Evolutionary conservation across 1,139 yeast genomes (phyloP).

Genomic region (Wickerhamiella infanticola): DNA sequence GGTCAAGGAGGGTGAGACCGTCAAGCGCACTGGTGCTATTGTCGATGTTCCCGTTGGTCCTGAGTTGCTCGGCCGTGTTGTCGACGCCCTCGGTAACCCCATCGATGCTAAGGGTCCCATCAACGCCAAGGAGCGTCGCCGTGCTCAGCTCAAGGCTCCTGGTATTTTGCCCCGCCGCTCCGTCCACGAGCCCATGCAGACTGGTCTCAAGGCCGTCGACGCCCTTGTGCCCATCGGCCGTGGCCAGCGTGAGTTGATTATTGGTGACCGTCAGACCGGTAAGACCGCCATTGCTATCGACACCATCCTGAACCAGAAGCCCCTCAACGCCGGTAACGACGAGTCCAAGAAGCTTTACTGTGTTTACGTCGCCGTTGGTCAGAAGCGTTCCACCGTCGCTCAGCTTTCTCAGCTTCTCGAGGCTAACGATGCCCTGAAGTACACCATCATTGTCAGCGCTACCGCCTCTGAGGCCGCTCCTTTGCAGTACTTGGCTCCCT

Average conservation of each 20-base stretch:
- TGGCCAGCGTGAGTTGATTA: conserved; percentile 99
- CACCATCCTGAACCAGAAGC: conserved; percentile 97
- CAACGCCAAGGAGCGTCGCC: conserved; percentile 66
- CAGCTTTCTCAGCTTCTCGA: conserved; percentile 98
- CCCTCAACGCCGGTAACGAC: conserved; percentile 90
- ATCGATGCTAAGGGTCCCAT: conserved; percentile 99
- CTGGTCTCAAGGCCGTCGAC: conserved; percentile 98
- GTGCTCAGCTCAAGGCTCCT: conserved; percentile 99
- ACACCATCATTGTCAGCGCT: conserved; percentile 96
- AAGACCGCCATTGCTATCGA: conserved; percentile 98
- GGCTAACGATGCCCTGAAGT: conserved; percentile 95
- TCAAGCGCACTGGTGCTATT: conserved; percentile 99
- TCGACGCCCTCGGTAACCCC: conserved; percentile 98
- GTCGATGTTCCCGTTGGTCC: conserved; percentile 99
- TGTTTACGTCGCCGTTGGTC: conserved; percentile 99
- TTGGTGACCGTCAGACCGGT: conserved; percentile 99
- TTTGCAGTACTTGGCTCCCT: conserved; percentile 98
- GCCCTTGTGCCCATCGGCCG: conserved; percentile 99
- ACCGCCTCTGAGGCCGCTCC: conserved; percentile 99
- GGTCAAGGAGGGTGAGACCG: conserved; percentile 99
- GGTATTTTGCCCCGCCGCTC: conserved; percentile 99
- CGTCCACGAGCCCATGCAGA: conserved; percentile 98
- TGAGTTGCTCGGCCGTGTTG: conserved; percentile 96
- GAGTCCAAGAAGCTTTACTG: conserved; percentile 98
- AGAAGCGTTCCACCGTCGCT: conserved; percentile 99